phyloP scores from a whole-genome alignment of 2,329 filamentous ascomycete genomes.

The Aspergillus oerlinghausenensis region DNA sequence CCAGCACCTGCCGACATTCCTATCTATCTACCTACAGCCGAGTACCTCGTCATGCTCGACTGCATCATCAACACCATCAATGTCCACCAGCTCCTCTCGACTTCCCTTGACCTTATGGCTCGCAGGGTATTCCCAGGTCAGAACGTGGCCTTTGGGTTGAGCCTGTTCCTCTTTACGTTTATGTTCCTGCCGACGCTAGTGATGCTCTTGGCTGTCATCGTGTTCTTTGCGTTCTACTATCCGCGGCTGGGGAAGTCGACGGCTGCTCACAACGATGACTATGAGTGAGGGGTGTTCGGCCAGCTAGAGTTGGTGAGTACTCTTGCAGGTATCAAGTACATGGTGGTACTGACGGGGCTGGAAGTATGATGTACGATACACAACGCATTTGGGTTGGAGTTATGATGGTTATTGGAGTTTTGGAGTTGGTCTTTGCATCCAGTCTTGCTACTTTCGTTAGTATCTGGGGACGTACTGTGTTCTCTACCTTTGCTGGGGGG shows the following conservation, averaged over 20 bases:
- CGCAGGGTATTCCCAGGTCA: slow-evolving; percentile 25
- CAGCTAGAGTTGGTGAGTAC: not conserved
- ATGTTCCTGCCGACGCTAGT: slow-evolving; percentile 33
- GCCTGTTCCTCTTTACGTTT: slow-evolving; percentile 30
- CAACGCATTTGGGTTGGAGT: not conserved
- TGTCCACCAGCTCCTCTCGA: slow-evolving; percentile 8
- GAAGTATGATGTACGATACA: not conserved
- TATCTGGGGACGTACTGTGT: slow-evolving; percentile 45
- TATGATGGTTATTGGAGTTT: not conserved
- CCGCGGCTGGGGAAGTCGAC: slow-evolving; percentile 21
- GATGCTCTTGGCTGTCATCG: slow-evolving; percentile 26
- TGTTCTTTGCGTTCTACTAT: slow-evolving; percentile 29
- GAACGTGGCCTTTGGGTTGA: slow-evolving; percentile 26
- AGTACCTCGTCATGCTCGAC: not conserved
- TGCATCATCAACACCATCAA: slow-evolving; percentile 4
- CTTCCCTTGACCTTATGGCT: slow-evolving; percentile 23
- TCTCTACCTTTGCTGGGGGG: slow-evolving; percentile 61
- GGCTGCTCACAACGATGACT: not conserved
- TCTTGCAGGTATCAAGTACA: not conserved
- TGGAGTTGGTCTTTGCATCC: slow-evolving; percentile 4
- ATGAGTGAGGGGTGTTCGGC: not conserved
- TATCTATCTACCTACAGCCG: not conserved
- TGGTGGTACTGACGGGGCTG: not conserved
- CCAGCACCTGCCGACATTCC: not conserved
- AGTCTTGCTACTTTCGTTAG: slow-evolving; percentile 23